Percentiles rank a stretch among this genome's conserved stretches.
Evolutionary conservation across 176 grass and related monocot genomes (phyloP).

Genomic region (Musa beccarii): DNA sequence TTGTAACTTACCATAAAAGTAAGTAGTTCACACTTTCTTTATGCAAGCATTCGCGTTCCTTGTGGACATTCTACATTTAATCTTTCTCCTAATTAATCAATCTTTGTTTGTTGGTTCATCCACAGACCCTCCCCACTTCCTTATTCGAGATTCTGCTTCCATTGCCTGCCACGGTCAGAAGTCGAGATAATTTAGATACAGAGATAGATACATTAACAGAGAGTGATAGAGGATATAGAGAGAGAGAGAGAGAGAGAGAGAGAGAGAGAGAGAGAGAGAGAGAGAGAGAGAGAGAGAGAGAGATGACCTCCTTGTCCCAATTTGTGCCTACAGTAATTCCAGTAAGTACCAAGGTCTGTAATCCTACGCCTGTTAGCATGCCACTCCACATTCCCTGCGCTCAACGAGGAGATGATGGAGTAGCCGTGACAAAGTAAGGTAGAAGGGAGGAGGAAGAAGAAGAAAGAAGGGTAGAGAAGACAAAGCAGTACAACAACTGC

Average conservation of each 20-base stretch:
- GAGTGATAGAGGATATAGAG: not conserved
- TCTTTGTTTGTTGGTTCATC: not conserved
- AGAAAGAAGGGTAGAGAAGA: not conserved
- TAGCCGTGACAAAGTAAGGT: not conserved
- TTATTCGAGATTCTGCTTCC: constrained; percentile 41
- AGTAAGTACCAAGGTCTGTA: constrained; percentile 58
- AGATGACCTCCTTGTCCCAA: constrained; percentile 52
- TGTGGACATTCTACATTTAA: too few species aligned
- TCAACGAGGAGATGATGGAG: not conserved
- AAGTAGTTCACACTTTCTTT: too few species aligned
- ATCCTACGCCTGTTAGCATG: constrained; percentile 69
- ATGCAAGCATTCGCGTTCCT: too few species aligned
- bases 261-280: not conserved
- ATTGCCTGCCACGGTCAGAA: constrained; percentile 29
- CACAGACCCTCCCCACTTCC: constrained; percentile 51
- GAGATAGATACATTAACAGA: not conserved
- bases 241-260: constrained; percentile 3
- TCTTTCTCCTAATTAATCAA: not conserved
- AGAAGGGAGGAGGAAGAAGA: not conserved
- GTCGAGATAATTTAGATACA: not conserved
- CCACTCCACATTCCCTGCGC: constrained; percentile 73
- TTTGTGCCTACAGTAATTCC: constrained; percentile 56
- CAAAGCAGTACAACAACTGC: not conserved
- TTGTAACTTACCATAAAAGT: too few species aligned
- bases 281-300: constrained; percentile 4